Evolutionary conservation across 1,139 yeast genomes (phyloP), one percentile per base, ranked within the genome.

Genomic region (Trichomonascaceae sp.): DNA sequence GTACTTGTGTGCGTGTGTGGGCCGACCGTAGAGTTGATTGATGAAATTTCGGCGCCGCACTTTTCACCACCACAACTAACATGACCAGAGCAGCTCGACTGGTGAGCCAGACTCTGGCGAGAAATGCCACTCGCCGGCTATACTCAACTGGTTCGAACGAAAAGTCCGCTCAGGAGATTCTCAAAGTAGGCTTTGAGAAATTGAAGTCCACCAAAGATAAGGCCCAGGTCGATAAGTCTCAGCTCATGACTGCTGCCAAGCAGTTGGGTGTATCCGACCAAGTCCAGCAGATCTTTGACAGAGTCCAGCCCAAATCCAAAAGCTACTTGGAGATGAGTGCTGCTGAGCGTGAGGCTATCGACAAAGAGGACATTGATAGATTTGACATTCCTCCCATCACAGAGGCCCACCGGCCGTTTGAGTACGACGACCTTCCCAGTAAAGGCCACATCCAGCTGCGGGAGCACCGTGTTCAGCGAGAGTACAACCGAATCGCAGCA

Each of bases 401-500:
- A 30, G 53, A 56, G 23, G 51, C 59, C 54, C 64, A 32, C 38
- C 45, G 43, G 16, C 52, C 55, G 18, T 67, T 62, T 41, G 60
- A 64, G 44, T 68, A 60, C 44, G 80, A 74, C 47, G 81, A 75
- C 48, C 60, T 72, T 43, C 76, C 81, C 16, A 62, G 75, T 4
- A 59, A 62, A 17, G 80, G 79, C 3, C 79, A 74, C 46, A 64
- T 69, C 40, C 63, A 71, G 43, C 67, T 75, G 28, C 69, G 71
- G 37, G 76, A 71, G 44, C 80, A 74, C 47, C 65, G 84, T 42
- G 50, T 48, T 16, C 71, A 69, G 46, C 63, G 81, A 49, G 67
- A 71, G 37, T 73, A 78, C 50, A 77, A 76, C 49, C 69, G 96
- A 48, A 65, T 82, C 27, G 80, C 92, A 22, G 96, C 97, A 0